Base-by-base conservation (phyloP, 805 yeast genomes). In the Candida palmyrensis region DNA sequence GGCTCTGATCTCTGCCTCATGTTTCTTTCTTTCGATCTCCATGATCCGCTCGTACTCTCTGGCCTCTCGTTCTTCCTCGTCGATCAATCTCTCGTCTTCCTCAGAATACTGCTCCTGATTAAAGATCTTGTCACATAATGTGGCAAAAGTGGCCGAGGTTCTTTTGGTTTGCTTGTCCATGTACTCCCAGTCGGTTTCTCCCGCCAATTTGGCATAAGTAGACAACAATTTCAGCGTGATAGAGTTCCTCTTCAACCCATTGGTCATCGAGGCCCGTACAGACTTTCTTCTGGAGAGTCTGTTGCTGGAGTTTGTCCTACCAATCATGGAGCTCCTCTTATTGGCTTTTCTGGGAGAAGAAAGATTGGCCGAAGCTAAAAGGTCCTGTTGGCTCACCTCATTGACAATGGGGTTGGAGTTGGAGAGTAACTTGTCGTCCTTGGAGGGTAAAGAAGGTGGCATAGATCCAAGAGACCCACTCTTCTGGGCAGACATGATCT, bases 131-230 rank as follows among this genome's bases (percentile, higher is more conserved):
- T 82, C 90, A 63, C 87, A 80, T 27, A 82, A 62, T 2, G 82
- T 73, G 9, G 88, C 92, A 63, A 82, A 82, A 41, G 82, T 83
- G 11, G 85, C 78, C 23, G 85, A 77, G 2, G 89, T 80, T 55
- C 92, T 69, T 56, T 75, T 80, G 5, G 87, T 79, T 51, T 78
- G 85, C 47, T 73, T 77, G 46, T 80, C 84, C 55, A 81, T 73
- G 45, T 73, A 73, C 45, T 77, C 82, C 77, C 85, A 75, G 39
- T 77, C 82, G 26, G 72, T 67, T 37, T 77, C 81, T 29, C 69
- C 69, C 3, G 85, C 70, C 39, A 82, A 59, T 49, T 77, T 80
- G 21, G 90, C 86, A 54, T 82, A 82, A 0, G 87, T 77, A 1
- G 87, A 73, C 38, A 82, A 69, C 40, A 82, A 54, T 48, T 79